phyloP scores from a whole-genome alignment of 768 basidiomycete species.

The Russula emetica region DNA sequence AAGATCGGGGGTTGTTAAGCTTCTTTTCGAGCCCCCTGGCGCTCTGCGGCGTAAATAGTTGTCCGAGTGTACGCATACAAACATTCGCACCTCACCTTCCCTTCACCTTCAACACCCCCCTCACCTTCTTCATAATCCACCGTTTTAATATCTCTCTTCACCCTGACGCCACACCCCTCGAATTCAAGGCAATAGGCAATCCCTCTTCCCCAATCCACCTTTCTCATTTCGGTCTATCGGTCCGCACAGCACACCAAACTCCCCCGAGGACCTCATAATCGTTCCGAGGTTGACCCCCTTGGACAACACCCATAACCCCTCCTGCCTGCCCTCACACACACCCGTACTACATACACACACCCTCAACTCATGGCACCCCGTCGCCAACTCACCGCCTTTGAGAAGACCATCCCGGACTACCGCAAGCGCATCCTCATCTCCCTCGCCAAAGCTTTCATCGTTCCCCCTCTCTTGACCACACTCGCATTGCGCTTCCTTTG shows the following conservation, averaged over 20 bases:
- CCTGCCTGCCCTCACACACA: neutral
- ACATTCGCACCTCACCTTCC: neutral
- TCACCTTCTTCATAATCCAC: neutral
- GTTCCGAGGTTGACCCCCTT: neutral
- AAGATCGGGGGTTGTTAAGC: neutral
- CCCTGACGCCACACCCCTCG: neutral
- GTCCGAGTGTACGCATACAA: neutral
- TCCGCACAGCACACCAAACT: neutral
- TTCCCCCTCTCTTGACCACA: slow-evolving; percentile 17
- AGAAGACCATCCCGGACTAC: slow-evolving; percentile 26
- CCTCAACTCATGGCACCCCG: slow-evolving; percentile 16
- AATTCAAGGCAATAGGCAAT: neutral
- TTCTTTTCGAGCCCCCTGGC: neutral
- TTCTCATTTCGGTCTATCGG: neutral
- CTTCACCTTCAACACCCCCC: neutral
- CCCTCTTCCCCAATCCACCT: neutral
- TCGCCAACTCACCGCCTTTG: slow-evolving; percentile 19
- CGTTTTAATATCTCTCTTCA: neutral
- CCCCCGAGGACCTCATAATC: neutral
- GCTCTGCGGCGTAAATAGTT: neutral
- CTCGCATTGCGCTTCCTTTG: slow-evolving; percentile 11
- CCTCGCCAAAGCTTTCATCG: slow-evolving; percentile 15
- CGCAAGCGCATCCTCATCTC: slow-evolving; percentile 27
- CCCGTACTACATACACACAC: neutral
- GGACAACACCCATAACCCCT: neutral